Base-by-base conservation (phyloP, 2,329 filamentous ascomycete genomes). In the Fusarium heterosporum region DNA sequence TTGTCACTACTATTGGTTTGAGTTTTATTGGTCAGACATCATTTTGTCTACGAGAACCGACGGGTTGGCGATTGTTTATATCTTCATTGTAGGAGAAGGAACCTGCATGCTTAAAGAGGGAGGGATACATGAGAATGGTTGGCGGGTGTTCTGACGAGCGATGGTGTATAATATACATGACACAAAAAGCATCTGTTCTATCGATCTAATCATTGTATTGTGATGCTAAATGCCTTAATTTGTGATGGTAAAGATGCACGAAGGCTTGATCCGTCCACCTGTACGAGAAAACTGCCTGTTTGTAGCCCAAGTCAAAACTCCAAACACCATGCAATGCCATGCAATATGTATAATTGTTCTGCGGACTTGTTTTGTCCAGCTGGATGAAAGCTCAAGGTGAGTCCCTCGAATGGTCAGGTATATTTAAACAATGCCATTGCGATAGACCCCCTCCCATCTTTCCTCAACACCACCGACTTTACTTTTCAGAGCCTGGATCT, bases 401-500 rank as follows among this genome's bases (percentile, higher is more conserved):
- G 28, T 46, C 39, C 38, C 45, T 40, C n/a, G 22, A 9, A 17
- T 22, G 19, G 5, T 22, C 16, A 8, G 17, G 25, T 32, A 42
- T 29, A 17, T 46, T 32, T 52, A 76, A 17, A 58, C 55, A 13
- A 69, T 38, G 8, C 75, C 75, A 36, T 77, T 72, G 9, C 76
- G 73, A 57, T 87, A 88, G 1, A 87, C 72, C 4, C 81, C 84
- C 64, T 87, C 81, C 84, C 84, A 87, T 30, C 80, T 76, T 56
- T 83, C 77, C 64, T 95, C 92, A 6, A 95, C 83, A 17, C 85
- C 85, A 1, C 83, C 84, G 8, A 96, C 84, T 71, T 89, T 87
- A n/a, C 81, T 82, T 69, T 84, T 89, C 13, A 93, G 79, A 28
- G 82, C 83, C 64, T 89, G 87, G 66, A 97, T 95, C 80, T 97